phyloP scores from a whole-genome alignment of 805 yeast genomes.

The Clavispora vitiphila region DNA sequence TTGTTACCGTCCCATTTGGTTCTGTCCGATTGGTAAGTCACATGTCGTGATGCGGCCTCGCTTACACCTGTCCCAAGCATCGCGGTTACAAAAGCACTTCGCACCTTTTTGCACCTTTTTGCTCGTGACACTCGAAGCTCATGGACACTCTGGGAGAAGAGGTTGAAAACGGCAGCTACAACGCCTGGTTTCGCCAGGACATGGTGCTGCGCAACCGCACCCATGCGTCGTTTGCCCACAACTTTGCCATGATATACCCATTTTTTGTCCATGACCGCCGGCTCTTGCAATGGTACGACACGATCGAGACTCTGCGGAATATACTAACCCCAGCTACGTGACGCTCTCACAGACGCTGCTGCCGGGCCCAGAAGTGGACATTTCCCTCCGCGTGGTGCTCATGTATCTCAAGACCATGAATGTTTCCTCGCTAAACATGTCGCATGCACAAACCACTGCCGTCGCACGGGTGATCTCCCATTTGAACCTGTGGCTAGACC shows the following conservation, averaged over 20 bases:
- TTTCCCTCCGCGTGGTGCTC: background rate
- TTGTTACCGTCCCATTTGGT: no score
- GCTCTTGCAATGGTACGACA: background rate
- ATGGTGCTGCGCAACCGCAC: background rate
- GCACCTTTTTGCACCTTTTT: background rate
- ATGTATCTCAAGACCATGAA: background rate
- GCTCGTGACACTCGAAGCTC: no score
- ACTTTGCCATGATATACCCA: background rate
- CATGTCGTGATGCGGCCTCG: no score
- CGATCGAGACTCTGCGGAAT: background rate
- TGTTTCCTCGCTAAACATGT: background rate
- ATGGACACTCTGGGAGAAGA: background rate
- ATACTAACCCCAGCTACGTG: background rate
- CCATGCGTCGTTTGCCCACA: background rate
- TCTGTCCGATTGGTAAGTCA: no score
- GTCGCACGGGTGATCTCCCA: constrained; percentile 1
- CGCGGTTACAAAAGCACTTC: background rate
- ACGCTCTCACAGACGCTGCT: background rate
- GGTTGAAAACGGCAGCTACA: background rate
- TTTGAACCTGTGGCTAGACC: constrained; percentile 5
- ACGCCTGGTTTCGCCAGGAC: background rate
- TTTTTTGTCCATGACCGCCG: background rate
- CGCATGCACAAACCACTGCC: background rate
- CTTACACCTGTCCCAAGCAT: no score
- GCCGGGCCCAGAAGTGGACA: background rate